Base-by-base conservation (phyloP, 1,139 yeast genomes). In the Taiozyma sp. region DNA sequence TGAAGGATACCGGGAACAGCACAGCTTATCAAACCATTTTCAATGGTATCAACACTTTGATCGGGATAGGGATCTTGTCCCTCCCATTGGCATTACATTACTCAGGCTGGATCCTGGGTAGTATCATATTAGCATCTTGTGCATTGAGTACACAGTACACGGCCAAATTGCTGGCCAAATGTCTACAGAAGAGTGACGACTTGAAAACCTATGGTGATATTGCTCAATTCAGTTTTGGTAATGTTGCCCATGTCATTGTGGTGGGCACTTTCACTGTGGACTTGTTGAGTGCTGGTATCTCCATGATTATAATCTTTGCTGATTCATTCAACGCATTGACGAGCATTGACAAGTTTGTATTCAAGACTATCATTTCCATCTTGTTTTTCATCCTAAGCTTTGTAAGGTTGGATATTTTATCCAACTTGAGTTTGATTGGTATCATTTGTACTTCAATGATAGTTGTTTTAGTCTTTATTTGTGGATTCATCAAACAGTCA, bases 1-100 rank as follows among this genome's bases (percentile, higher is more conserved):
- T 60, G 84, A 45, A 87, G 78, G 63, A 83, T 87, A 4, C 55
- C 1, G 65, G 65, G 1, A 55, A 54, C 34, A 58, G 63, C 30
- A 91, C 97, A 0, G 85, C 83, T 0, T 86, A 92, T 1, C 98
- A 92, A 66, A 92, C 98, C 0, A 73, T 88, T 23, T 90, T 92
- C 73, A 92, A 92, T 65, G 83, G 96, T 4, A 84, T 91, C 51
- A 92, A 92, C 65, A 87, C 91, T 0, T 72, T 91, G 44, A 82
- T 91, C 61, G 98, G 97, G 0, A 81, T 92, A 45, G 97, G 96
- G 4, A 76, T 92, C 62, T 74, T 92, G 39, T 85, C 97, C 1
- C 73, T 92, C 47, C 96, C 97, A 0, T 75, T 86, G 59, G 98
- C 93, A 0, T 71, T 92, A 56, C 80, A 76, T 56, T 76, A 87